These are phyloP conservation scores for Coriolopsis trogii DNA, from an alignment of 1,284 basidiomycete species.

Conservation along the genomic window DNA sequence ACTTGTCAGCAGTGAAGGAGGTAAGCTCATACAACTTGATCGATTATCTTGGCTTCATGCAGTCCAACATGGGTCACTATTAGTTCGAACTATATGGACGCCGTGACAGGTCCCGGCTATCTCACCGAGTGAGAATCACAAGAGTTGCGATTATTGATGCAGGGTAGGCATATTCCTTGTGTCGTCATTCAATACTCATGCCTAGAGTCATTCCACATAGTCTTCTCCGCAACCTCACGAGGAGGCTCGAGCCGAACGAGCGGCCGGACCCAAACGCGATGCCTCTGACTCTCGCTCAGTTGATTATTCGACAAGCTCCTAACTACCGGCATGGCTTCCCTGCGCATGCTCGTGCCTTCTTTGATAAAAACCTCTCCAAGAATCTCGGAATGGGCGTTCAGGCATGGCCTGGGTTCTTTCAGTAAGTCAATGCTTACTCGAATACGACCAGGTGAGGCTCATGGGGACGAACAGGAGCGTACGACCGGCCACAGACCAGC, in stretches of 20 bases:
- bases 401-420: constrained; percentile 24
- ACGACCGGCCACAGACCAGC: constrained; percentile 23
- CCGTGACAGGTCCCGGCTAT: neutral
- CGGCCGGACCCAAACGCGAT: neutral
- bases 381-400: constrained; percentile 14
- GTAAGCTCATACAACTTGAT: too few relatives aligned
- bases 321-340: constrained; percentile 2
- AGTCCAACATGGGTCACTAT: too few relatives aligned
- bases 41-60: too few relatives aligned
- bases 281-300: neutral
- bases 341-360: constrained; percentile 14
- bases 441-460: too few relatives aligned
- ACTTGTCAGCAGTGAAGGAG: neutral
- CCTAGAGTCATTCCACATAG: neutral
- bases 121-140: neutral
- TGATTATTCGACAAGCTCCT: constrained; percentile 4
- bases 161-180: neutral
- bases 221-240: neutral
- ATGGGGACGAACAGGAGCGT: constrained; percentile 17
- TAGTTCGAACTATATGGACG: neutral
- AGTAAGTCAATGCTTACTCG: constrained; percentile 21
- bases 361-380: constrained; percentile 1
- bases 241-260: neutral
- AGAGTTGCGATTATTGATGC: neutral
- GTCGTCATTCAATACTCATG: neutral